A percentile compares a stretch with the other conserved stretches of the same genome.
phyloP scores from a whole-genome alignment of 306 rosid species.

The Trifolium dubium region DNA sequence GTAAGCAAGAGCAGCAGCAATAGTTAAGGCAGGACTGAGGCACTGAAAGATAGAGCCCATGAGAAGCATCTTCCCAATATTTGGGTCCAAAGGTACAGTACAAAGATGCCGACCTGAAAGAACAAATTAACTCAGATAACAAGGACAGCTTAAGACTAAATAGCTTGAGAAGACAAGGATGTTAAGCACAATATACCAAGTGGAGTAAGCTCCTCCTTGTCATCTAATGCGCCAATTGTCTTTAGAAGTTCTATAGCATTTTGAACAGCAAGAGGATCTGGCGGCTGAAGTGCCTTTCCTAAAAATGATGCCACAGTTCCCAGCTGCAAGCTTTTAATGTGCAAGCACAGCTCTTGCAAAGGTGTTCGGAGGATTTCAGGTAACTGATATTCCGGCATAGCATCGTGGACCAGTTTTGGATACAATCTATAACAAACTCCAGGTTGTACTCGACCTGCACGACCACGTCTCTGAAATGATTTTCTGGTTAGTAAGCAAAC shows the following conservation, averaged over 20 bases:
- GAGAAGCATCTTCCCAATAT: constrained; percentile 97
- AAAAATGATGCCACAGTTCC: constrained; percentile 89
- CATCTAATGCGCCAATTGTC: constrained; percentile 90
- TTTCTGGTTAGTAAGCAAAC: constrained; percentile 37
- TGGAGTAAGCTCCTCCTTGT: constrained; percentile 87
- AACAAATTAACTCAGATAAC: constrained; percentile 39
- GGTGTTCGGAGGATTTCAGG: constrained; percentile 97
- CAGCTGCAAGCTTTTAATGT: constrained; percentile 90
- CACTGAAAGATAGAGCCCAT: constrained; percentile 98
- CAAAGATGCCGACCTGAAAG: constrained; percentile 84
- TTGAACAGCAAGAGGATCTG: constrained; percentile 89
- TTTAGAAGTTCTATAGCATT: constrained; percentile 95
- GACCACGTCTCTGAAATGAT: constrained; percentile 87
- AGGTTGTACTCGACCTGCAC: constrained; percentile 98
- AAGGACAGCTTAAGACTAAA: constrained; percentile 38
- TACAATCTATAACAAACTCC: constrained; percentile 91
- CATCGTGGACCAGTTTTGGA: constrained; percentile 85
- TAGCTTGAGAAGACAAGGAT: constrained; percentile 30
- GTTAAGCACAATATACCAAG: constrained; percentile 62
- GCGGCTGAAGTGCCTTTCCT: constrained; percentile 96
- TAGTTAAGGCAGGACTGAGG: constrained; percentile 89
- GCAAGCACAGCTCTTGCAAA: constrained; percentile 96
- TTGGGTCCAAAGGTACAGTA: constrained; percentile 95
- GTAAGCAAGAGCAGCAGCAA: constrained; percentile 94
- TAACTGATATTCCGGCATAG: constrained; percentile 87